Conservation (phyloP, 257 asterid species). For the Petunia secreta region DNA sequence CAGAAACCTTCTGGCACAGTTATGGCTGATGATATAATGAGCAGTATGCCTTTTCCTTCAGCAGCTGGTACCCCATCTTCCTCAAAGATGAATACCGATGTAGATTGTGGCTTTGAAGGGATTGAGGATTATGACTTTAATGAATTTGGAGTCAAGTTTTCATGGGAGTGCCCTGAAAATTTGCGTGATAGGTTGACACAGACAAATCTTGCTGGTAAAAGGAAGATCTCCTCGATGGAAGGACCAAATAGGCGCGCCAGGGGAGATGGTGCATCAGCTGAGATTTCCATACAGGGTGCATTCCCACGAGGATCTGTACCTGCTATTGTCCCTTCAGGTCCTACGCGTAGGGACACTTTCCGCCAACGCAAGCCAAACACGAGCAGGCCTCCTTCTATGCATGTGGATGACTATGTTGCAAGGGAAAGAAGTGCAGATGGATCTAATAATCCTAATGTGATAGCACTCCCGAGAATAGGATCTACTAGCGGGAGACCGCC, state of each 20-base stretch:
- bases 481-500: conserved; percentile 92
- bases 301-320: conserved; percentile 73
- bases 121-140: conserved; percentile 54
- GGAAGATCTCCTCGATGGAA: conserved; percentile 70
- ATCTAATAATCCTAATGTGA: conserved; percentile 68
- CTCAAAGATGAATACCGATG: conserved; percentile 55
- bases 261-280: conserved; percentile 62
- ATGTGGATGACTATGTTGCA: conserved; percentile 95
- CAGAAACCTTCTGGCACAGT: conserved; percentile 50
- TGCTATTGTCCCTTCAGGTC: conserved; percentile 63
- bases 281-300: conserved; percentile 57
- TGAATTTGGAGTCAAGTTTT: conserved; percentile 64
- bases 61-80: conserved; percentile 45
- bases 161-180: conserved; percentile 96
- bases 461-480: conserved; percentile 74
- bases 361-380: conserved; percentile 98
- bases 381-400: conserved; percentile 99
- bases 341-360: conserved; percentile 87
- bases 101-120: conserved; percentile 53
- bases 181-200: conserved; percentile 77
- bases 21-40: conserved; percentile 51
- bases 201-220: conserved; percentile 58
- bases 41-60: conserved; percentile 38
- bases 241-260: conserved; percentile 72
- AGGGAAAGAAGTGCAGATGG: conserved; percentile 91